Percentiles rank a stretch among this genome's conserved stretches.
Evolutionary conservation across 768 basidiomycete species (phyloP).

Genomic region (Trametes meyenii): DNA sequence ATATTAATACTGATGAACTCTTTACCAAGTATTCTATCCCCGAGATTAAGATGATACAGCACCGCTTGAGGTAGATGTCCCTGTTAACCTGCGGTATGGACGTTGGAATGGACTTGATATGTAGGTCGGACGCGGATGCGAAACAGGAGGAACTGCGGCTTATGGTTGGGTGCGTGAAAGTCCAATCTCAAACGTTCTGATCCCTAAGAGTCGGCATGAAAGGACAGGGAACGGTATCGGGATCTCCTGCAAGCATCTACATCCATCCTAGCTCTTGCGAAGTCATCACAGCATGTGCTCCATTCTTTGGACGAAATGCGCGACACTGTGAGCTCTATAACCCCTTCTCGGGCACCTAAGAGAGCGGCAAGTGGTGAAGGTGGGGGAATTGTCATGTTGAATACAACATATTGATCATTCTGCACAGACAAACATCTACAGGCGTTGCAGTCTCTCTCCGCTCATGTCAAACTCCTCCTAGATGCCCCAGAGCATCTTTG

Average conservation of each 20-base stretch:
- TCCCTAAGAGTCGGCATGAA: conserved; percentile 51
- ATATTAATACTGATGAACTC: conserved; percentile 70
- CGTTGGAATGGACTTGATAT: not conserved
- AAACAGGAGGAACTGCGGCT: conserved; percentile 87
- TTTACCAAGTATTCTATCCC: conserved; percentile 71
- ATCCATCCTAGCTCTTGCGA: conserved; percentile 77
- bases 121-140: conserved; percentile 77
- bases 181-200: not conserved
- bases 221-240: conserved; percentile 85
- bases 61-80: conserved; percentile 55
- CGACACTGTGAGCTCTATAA: conserved; percentile 51
- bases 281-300: conserved; percentile 66
- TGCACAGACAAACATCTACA: conserved; percentile 65
- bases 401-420: not conserved
- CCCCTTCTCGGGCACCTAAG: conserved; percentile 47
- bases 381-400: conserved; percentile 22
- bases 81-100: conserved; percentile 3
- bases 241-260: conserved; percentile 85
- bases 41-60: conserved; percentile 69
- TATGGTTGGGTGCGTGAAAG: conserved; percentile 84
- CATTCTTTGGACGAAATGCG: conserved; percentile 66
- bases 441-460: conserved; percentile 73
- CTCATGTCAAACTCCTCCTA: conserved; percentile 87
- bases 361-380: conserved; percentile 46
- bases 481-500: conserved; percentile 93